Base-by-base conservation (phyloP, 2,329 filamentous ascomycete genomes). In the Colletotrichum camelliae region DNA sequence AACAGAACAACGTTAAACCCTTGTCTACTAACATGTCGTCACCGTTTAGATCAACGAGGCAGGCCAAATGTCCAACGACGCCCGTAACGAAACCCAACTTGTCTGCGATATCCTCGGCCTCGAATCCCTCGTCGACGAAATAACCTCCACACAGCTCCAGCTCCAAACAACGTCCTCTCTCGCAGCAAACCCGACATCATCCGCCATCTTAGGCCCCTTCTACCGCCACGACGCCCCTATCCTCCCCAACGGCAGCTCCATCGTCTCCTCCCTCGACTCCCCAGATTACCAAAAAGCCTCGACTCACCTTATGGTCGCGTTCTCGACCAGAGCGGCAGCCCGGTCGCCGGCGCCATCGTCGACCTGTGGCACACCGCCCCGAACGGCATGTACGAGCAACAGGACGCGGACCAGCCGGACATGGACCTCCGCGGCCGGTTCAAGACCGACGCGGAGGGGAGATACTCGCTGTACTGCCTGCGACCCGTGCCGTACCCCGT, bases 391-490 rank as follows among this genome's bases (percentile, higher is more conserved):
- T 93, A 93, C 78, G 94, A 95, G 85, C 93, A 95, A 84, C 94
- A 96, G 84, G 94, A 96, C 78, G 86, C 89, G 0, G 85, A 90
- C 2, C 94, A 96, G 85, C 87, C 89, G 8, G 94, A 96, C 72
- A 92, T 92, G 84, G 96, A 96, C 82, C 88, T 96, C 27, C 90
- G 94, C 5, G 94, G 94, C 7, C 91, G 92, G 61, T 95, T 96
- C 81, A 88, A 86, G 67, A 95, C 94, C 2, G 92, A 93, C 77
- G 86, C 85, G 7, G 86, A 93, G 24, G 94, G 94, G 2, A 86
- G 87, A 18, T 96, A 94, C 82, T 87, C 86, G 3, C 87, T 93
- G 74, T 91, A 93, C 81, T 91, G 90, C 77, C 80, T 94, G 67
- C 87, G 90, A 9, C 92, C 92, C 15, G 91, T 91, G 9, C 86